Conservation (phyloP, 2,329 filamentous ascomycete genomes). For the Penicillium sp. region DNA sequence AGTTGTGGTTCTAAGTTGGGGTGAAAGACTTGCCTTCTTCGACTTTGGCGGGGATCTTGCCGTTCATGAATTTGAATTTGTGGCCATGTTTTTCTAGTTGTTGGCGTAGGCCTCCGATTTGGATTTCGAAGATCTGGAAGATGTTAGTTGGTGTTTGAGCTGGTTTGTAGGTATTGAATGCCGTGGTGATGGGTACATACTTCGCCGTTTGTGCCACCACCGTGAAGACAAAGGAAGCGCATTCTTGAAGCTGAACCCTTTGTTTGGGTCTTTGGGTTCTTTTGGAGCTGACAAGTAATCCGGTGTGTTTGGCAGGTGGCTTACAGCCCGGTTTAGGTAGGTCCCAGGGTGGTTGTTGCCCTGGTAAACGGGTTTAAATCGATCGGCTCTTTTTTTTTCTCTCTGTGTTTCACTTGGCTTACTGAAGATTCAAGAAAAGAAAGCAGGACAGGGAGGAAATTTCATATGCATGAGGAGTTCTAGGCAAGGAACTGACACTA, state of each 20-base stretch:
- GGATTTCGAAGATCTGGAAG: slow-evolving; percentile 34
- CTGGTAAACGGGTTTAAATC: no score
- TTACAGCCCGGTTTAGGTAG: no score
- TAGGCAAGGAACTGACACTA: neutral
- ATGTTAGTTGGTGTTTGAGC: neutral
- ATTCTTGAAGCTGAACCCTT: slow-evolving; percentile 15
- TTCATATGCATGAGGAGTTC: neutral
- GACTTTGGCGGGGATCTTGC: slow-evolving; percentile 22
- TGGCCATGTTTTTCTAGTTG: slow-evolving; percentile 28
- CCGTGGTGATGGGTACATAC: no score
- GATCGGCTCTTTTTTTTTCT: no score
- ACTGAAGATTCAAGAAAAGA: no score
- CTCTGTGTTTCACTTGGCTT: no score
- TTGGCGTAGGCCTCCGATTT: slow-evolving; percentile 32
- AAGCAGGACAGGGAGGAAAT: neutral
- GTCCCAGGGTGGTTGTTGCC: no score
- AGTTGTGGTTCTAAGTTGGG: no score
- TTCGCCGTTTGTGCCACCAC: slow-evolving; percentile 31
- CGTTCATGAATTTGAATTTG: slow-evolving; percentile 30
- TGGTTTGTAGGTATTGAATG: neutral
- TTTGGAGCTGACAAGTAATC: neutral
- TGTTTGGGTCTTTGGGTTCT: neutral
- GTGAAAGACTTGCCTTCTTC: slow-evolving; percentile 25
- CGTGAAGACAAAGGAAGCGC: slow-evolving; percentile 36
- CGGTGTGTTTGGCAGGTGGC: neutral